Base-by-base conservation (phyloP, 78 protist species). In the Mantamonas sphyraenae region DNA sequence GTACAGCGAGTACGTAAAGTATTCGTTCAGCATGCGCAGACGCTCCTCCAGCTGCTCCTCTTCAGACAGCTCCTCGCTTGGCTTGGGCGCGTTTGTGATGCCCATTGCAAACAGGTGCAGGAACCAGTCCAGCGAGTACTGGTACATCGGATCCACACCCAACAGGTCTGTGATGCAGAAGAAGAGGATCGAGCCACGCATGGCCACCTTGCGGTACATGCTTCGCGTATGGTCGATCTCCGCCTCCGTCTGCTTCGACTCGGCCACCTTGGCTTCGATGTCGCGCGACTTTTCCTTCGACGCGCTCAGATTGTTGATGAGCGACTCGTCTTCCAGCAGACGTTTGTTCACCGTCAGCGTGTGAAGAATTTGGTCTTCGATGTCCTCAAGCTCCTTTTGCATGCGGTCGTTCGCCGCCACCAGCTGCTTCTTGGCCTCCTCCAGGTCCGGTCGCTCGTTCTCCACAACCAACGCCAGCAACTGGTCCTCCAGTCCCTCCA, bases 91-190 rank as follows among this genome's bases (percentile, higher is more conserved):
- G 22, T 71, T 66, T 30, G 68, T 77, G 34, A 91, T 82, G 12
- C 81, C 76, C 5, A 30, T 0, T 17, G 45, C 39, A 64, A 86
- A 91, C 22, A 91, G 80, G 35, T 20, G 35, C 31, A 84, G 4
- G 74, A 86, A 86, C 95, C 95, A 93, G 45, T 66, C 71, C 30
- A 93, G 85, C 20, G 91, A 83, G 84, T 86, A 84, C 69, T 93
- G 95, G 71, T 93, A 93, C 97, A 93, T 93, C 19, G 95, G 95
- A 37, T 93, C 95, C 22, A 88, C 59, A 33, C 0, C 20, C 16
- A 88, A 56, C 31, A 93, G 71, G 53, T 66, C 85, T 31, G 88
- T 16, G 24, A 90, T 72, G 80, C 90, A 76, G 84, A 93, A 93
- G 84, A 84, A 93, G 31, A 93, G 79, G 30, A 76, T 22, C 34